A percentile compares a stretch with the other conserved stretches of the same genome.
Evolutionary conservation across 805 yeast species (phyloP).

Genomic region (Candida dajiaensis): DNA sequence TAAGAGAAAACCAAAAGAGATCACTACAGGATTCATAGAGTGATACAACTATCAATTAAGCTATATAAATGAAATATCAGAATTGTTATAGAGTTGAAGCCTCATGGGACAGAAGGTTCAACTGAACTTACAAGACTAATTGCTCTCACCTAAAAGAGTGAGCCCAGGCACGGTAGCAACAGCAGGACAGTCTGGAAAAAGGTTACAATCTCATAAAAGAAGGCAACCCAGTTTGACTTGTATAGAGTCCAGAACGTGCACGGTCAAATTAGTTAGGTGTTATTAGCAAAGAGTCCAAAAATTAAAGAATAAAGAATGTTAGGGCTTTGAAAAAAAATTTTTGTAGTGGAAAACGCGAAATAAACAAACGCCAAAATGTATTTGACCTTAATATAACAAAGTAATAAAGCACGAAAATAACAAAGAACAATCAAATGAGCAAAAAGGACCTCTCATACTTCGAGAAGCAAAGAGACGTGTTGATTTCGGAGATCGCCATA

Average conservation of each 20-base stretch:
- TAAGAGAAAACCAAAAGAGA: too few relatives aligned
- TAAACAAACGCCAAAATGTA: neutral
- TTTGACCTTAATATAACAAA: neutral
- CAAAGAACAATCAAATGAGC: neutral
- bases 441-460: conserved; percentile 32
- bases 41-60: neutral
- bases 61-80: conserved; percentile 3
- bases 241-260: neutral
- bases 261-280: conserved; percentile 16
- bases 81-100: neutral
- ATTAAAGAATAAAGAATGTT: too few relatives aligned
- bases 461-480: conserved; percentile 52
- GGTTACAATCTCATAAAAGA: neutral
- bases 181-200: neutral
- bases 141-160: conserved; percentile 15
- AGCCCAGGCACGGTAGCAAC: conserved; percentile 9
- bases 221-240: neutral
- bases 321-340: neutral
- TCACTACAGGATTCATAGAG: neutral
- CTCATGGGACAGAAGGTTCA: conserved; percentile 1
- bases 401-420: neutral
- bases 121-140: conserved; percentile 18
- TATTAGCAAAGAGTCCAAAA: neutral
- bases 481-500: conserved; percentile 51
- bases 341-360: neutral